Percentiles rank a stretch among this genome's conserved stretches.
Conservation (phyloP, 306 rosid genomes). For the Mucuna pruriens region DNA sequence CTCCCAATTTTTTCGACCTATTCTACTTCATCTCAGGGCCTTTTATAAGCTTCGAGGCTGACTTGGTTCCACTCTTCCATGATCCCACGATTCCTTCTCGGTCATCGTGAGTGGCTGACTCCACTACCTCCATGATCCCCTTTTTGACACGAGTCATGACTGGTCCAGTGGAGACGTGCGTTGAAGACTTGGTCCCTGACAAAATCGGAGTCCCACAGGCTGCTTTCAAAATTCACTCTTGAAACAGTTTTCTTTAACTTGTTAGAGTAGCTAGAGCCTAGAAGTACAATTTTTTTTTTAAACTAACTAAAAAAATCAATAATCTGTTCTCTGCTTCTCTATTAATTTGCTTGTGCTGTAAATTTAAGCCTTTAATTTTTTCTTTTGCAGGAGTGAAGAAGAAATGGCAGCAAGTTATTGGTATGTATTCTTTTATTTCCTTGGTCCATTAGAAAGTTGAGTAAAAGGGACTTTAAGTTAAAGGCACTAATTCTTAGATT, state of each 20-base stretch:
- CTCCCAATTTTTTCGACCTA: too few relatives aligned
- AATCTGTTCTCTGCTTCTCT: not conserved
- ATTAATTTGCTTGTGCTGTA: not conserved
- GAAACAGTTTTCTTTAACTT: not conserved
- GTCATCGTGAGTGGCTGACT: too few relatives aligned
- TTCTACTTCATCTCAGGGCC: too few relatives aligned
- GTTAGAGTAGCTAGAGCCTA: not conserved
- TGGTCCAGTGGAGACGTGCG: too few relatives aligned
- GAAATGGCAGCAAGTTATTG: slow-evolving; percentile 12
- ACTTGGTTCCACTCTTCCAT: too few relatives aligned
- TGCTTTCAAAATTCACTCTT: not conserved
- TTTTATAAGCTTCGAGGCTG: too few relatives aligned
- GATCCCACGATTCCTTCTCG: too few relatives aligned
- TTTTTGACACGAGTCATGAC: too few relatives aligned
- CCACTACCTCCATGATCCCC: too few relatives aligned
- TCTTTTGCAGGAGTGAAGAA: slow-evolving; percentile 43
- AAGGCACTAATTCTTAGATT: not conserved
- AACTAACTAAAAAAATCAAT: not conserved
- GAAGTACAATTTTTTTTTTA: not conserved
- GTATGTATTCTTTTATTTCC: slow-evolving; percentile 24
- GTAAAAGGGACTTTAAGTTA: slow-evolving; percentile 19
- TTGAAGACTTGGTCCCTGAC: too few relatives aligned
- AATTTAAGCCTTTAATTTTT: not conserved
- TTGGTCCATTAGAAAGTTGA: slow-evolving; percentile 6
- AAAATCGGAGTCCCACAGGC: too few relatives aligned